phyloP scores from a whole-genome alignment of 2,329 filamentous ascomycete genomes.

The Macroventuria anomochaeta region DNA sequence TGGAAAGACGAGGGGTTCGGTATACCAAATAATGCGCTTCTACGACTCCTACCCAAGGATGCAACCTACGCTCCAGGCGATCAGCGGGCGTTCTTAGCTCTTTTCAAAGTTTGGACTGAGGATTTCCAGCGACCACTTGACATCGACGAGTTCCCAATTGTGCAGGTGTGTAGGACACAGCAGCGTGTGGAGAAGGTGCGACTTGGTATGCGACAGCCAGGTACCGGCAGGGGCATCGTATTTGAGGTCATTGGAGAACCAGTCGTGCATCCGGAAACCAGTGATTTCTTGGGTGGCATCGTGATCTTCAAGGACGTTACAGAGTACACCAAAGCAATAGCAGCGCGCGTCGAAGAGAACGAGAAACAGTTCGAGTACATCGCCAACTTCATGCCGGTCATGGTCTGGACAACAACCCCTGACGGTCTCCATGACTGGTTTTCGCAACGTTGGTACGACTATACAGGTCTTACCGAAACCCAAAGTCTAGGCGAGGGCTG shows the following conservation, averaged over 20 bases:
- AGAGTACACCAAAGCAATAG: conserved; percentile 70
- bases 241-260: conserved; percentile 73
- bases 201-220: conserved; percentile 66
- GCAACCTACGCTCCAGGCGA: conserved; percentile 44
- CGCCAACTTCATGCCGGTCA: conserved; percentile 66
- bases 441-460: conserved; percentile 79
- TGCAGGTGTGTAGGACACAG: conserved; percentile 67
- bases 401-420: conserved; percentile 75
- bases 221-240: conserved; percentile 60
- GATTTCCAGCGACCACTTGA: conserved; percentile 68
- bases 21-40: conserved; percentile 72
- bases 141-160: conserved; percentile 70
- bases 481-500: conserved; percentile 69
- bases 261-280: conserved; percentile 69
- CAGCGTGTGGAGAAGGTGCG: conserved; percentile 65
- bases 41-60: conserved; percentile 51
- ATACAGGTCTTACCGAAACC: conserved; percentile 69
- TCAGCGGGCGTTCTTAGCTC: conserved; percentile 61
- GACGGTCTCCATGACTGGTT: conserved; percentile 75
- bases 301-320: conserved; percentile 77
- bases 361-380: conserved; percentile 78
- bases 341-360: conserved; percentile 71
- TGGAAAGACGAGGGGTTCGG: conserved; percentile 80
- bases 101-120: conserved; percentile 69
- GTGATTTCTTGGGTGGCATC: conserved; percentile 76